Conservation (phyloP, 495 filamentous ascomycete genomes). For the Xeromyces bisporus region DNA sequence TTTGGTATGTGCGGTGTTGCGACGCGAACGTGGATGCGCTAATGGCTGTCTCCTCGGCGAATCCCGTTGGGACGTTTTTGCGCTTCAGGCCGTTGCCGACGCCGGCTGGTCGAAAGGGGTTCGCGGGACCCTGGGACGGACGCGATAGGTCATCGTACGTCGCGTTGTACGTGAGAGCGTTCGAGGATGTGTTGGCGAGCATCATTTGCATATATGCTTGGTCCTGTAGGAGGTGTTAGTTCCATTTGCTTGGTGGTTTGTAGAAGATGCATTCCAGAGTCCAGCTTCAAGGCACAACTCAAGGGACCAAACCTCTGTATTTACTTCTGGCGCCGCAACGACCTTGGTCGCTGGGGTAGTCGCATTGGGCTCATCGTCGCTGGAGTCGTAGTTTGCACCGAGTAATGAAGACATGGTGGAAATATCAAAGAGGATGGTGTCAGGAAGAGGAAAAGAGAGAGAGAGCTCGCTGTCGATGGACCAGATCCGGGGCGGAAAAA, state of each 20-base stretch:
- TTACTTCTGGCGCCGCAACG: constrained; percentile 40
- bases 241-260: constrained; percentile 8
- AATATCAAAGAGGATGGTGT: neutral
- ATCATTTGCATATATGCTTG: constrained; percentile 40
- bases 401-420: constrained; percentile 31
- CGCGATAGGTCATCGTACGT: constrained; percentile 57
- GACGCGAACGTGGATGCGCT: constrained; percentile 76
- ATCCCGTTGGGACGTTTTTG: constrained; percentile 82
- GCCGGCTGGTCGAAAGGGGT: constrained; percentile 57
- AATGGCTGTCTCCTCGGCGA: constrained; percentile 72
- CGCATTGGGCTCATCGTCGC: constrained; percentile 28
- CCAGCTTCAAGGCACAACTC: constrained; percentile 2
- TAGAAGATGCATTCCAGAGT: too few relatives aligned
- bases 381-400: constrained; percentile 35
- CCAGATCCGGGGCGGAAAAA: too few relatives aligned
- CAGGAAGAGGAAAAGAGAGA: neutral
- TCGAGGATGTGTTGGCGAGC: constrained; percentile 36
- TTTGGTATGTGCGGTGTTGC: constrained; percentile 63
- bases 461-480: too few relatives aligned
- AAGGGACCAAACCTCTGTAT: constrained; percentile 45
- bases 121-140: constrained; percentile 53
- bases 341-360: constrained; percentile 21
- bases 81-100: constrained; percentile 47
- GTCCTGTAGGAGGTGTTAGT: constrained; percentile 30
- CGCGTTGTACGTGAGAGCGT: constrained; percentile 40